phyloP scores from a whole-genome alignment of 2,329 filamentous ascomycete genomes.

The Pseudogymnoascus sp. region DNA sequence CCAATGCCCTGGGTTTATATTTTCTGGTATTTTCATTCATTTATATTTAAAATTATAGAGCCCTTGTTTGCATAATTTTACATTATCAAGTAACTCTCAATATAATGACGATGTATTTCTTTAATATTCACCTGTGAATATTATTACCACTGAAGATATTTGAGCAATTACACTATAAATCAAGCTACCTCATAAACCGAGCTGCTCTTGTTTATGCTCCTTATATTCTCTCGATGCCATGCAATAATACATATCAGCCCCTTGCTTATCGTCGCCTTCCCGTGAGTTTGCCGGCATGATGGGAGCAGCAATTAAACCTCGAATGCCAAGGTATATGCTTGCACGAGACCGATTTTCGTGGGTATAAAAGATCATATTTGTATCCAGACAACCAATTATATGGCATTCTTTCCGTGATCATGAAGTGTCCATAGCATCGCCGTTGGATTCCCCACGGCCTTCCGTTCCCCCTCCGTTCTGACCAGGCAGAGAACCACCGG shows the following conservation, averaged over 20 bases:
- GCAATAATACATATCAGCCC: too few relatives aligned
- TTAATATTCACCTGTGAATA: not conserved
- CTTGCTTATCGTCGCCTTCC: not conserved
- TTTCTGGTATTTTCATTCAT: not conserved
- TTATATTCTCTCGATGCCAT: not conserved
- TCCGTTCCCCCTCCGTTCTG: not conserved
- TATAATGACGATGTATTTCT: not conserved
- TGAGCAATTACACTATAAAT: not conserved
- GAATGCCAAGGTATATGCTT: not conserved
- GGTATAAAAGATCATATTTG: not conserved
- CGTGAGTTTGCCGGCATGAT: not conserved
- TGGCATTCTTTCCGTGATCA: not conserved
- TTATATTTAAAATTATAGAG: not conserved
- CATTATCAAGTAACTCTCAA: too few relatives aligned
- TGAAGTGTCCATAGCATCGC: constrained; percentile 1
- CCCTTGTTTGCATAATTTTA: not conserved
- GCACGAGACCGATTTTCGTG: not conserved
- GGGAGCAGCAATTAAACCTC: not conserved
- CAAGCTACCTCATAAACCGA: not conserved
- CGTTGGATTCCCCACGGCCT: not conserved
- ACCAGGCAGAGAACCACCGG: not conserved
- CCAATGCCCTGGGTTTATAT: not conserved
- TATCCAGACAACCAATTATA: not conserved
- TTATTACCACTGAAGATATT: not conserved
- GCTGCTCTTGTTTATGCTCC: not conserved